Base-by-base conservation (phyloP, 768 basidiomycete species). In the Tylopilus sp. region DNA sequence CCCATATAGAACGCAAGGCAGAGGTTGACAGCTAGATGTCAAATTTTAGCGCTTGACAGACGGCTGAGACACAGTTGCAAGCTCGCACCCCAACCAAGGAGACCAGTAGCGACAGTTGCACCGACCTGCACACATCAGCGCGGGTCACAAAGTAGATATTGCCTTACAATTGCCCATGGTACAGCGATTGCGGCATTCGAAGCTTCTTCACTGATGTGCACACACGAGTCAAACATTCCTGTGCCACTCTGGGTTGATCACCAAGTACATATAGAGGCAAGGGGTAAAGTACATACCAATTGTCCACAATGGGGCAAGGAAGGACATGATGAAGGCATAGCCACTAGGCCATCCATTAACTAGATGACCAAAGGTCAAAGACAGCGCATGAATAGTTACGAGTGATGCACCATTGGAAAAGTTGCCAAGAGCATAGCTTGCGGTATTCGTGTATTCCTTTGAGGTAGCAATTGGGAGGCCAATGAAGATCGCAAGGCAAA, bases 381-480 rank as follows among this genome's bases (percentile, higher is more conserved):
- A 35, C 3, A 17, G 33, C 6, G 11, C 10, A 20, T 13, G 35
- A 48, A 25, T 3, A 0, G 28, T 31, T 47, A 25, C 25, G 8
- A 18, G 44, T 3, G 35, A 44, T 74, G 25, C 38, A 84, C 85
- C 59, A 51, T 86, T 85, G 33, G 74, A 68, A 48, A 85, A 86
- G 44, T 81, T 75, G 18, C 80, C 78, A 5, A 90, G 72, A 0
- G 83, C 86, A 50, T 78, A 85, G 21, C 73, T 73, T 0, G 83
- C 79, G 1, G 68, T 76, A 63, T 88, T 90, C 57, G 70, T 78
- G 45, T 81, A 75, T 43, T 80, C 77, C 20, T 67, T 68, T 5
- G 85, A 83, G 5, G 85, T 84, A 4, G 81, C 78, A 18, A 72
- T 78, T 1, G 87, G 87, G 3, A 90, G 72, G 6, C 79, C 85